Conservation (phyloP, 2,329 filamentous ascomycete species). For the Paradendryphiella salina region DNA sequence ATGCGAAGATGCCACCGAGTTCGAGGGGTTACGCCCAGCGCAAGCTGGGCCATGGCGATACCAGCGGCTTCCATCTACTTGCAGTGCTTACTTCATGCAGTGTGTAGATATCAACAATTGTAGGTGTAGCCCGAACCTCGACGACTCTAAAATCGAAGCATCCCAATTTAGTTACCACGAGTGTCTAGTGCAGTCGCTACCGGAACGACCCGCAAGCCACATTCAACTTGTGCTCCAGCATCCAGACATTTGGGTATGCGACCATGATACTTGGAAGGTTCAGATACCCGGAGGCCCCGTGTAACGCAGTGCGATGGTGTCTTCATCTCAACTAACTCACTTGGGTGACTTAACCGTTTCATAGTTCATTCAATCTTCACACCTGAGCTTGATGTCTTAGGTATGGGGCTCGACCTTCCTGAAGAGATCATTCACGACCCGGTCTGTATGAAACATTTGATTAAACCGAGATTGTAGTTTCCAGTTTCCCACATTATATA, state of each 20-base stretch:
- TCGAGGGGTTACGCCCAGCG: not conserved
- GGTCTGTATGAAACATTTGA: constrained; percentile 27
- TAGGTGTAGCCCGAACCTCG: not conserved
- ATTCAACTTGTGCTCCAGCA: constrained; percentile 4
- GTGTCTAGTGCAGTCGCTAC: too few species aligned
- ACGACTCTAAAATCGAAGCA: too few species aligned
- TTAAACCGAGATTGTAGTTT: constrained; percentile 8
- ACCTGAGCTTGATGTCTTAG: constrained; percentile 29
- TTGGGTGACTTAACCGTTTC: constrained; percentile 29
- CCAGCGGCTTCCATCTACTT: not conserved
- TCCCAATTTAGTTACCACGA: too few species aligned
- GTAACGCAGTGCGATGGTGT: constrained; percentile 25
- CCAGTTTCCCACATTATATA: constrained; percentile 29
- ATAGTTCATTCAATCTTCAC: constrained; percentile 24
- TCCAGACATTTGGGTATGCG: constrained; percentile 9
- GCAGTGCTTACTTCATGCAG: not conserved
- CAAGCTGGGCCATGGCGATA: not conserved
- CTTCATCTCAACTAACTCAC: constrained; percentile 29
- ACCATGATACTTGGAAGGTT: constrained; percentile 15
- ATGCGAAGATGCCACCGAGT: constrained; percentile 2
- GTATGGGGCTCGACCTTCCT: constrained; percentile 30
- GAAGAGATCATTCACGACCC: constrained; percentile 23
- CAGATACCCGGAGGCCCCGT: constrained; percentile 22
- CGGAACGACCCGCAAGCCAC: not conserved
- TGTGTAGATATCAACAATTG: not conserved